Evolutionary conservation across 371 early-diverging fungal species (phyloP).

Genomic region (Lichtheimia hyalospora): DNA sequence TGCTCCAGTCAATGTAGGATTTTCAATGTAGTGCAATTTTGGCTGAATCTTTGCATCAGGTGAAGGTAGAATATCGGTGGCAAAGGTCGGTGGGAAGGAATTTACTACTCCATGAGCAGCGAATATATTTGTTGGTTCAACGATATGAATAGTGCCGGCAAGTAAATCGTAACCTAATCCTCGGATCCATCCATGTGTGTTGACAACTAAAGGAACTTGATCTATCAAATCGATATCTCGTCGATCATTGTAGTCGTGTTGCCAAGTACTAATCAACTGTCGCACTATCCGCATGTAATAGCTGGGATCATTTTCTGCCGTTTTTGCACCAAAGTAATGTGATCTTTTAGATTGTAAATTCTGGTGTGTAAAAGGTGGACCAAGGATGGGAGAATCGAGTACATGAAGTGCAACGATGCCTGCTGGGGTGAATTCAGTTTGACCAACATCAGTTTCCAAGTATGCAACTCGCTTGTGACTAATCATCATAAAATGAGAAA

Average conservation of each 20-base stretch:
- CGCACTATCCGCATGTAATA: slow-evolving; percentile 63
- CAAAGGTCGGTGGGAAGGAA: slow-evolving; percentile 40
- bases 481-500: slow-evolving; percentile 1
- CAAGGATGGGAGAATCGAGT: slow-evolving; percentile 63
- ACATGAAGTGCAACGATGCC: slow-evolving; percentile 74
- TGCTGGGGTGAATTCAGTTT: slow-evolving; percentile 75
- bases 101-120: slow-evolving; percentile 21
- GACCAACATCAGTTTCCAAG: slow-evolving; percentile 84
- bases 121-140: slow-evolving; percentile 58
- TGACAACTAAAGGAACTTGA: slow-evolving; percentile 71
- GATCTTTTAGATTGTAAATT: slow-evolving; percentile 53
- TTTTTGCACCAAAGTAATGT: slow-evolving; percentile 66
- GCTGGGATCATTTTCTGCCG: slow-evolving; percentile 68
- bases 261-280: slow-evolving; percentile 57
- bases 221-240: slow-evolving; percentile 9
- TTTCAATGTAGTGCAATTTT: slow-evolving; percentile 20
- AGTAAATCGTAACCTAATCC: slow-evolving; percentile 76
- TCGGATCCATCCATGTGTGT: slow-evolving; percentile 85
- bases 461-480: slow-evolving; percentile 60
- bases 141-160: slow-evolving; percentile 49
- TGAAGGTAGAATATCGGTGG: not conserved
- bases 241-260: slow-evolving; percentile 23
- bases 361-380: slow-evolving; percentile 78
- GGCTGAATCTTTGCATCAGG: slow-evolving; percentile 5
- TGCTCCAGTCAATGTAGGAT: not conserved